Evolutionary conservation across 257 asterid genomes (phyloP), one percentile per base, ranked within the genome.

Genomic region (Leonotis leonurus): DNA sequence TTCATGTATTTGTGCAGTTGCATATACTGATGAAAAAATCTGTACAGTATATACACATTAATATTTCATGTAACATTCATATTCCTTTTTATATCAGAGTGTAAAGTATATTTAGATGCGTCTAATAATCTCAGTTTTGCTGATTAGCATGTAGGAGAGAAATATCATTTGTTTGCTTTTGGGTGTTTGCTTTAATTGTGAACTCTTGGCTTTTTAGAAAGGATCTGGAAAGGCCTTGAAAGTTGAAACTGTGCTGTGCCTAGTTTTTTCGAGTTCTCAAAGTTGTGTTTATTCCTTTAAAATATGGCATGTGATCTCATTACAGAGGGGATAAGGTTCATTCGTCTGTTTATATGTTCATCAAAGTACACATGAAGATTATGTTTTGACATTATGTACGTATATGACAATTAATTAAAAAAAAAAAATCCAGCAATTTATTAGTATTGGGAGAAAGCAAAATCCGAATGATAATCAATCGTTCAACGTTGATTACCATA

Each of bases 21-120:
- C 50, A 3, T 41, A 67, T 53, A 12, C 30, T 55, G 37, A 26
- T 54, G 35, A 56, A 45, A 41, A 61, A 33, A 69, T 45, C 14
- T 73, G 79, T 70, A 62, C 14, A 73, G 79, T 70, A 62, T 48
- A 73, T 30, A 39, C 52, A 44, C 69, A 64, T 45, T 39, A n/a
- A n/a, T n/a, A 29, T 56, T 62, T 55, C 57, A 25, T 53, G n/a
- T 46, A 36, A 26, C 32, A 40, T 56, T 56, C 69, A 29, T 46
- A 55, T 48, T 32, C 70, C 67, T 20, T 48, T 33, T 21, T 45
- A 60, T 43, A 35, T 27, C 25, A 45, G 26, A 40, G 49, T 39
- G 44, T 30, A 8, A 41, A 53, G 18, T 8, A 17, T 53, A 49
- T 51, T 30, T 24, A 49, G 26, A 62, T 69, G 29, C 53, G 61